These are phyloP conservation scores for Cercospora sesami DNA, from an alignment of 2,329 filamentous ascomycete genomes.

Conservation along the genomic window DNA sequence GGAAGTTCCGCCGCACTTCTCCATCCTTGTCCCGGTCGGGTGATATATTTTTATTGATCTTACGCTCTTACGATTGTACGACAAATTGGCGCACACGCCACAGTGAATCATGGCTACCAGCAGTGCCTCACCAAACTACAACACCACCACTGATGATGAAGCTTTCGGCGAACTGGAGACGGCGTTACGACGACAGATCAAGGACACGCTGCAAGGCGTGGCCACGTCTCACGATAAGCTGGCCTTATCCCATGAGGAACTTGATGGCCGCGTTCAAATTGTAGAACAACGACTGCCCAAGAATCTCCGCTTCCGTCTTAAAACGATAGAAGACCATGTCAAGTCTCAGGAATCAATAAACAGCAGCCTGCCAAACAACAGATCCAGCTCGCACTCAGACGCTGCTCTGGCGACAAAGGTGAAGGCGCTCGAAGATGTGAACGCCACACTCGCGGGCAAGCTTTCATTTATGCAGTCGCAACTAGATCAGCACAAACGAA, in stretches of 20 bases:
- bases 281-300: slow-evolving; percentile 11
- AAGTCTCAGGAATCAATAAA: slow-evolving; percentile 2
- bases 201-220: slow-evolving; percentile 6
- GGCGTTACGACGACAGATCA: slow-evolving; percentile 11
- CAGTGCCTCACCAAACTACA: slow-evolving; percentile 1
- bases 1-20: neutral
- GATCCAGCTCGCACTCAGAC: neutral
- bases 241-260: neutral
- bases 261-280: slow-evolving; percentile 3
- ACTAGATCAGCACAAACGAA: neutral
- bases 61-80: neutral
- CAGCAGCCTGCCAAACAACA: neutral
- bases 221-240: slow-evolving; percentile 3
- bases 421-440: neutral
- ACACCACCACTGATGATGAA: slow-evolving; percentile 7
- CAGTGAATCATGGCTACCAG: neutral
- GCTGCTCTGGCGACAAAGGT: slow-evolving; percentile 1
- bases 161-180: slow-evolving; percentile 13
- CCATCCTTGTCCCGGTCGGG: neutral
- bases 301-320: slow-evolving; percentile 9
- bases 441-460: neutral
- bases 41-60: neutral
- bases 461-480: slow-evolving; percentile 1
- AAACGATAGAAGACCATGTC: slow-evolving; percentile 10
- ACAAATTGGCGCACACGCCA: neutral